These are phyloP conservation scores for Microstroma glucosiphilum DNA, from an alignment of 1,284 basidiomycete species.

Conservation along the genomic window DNA sequence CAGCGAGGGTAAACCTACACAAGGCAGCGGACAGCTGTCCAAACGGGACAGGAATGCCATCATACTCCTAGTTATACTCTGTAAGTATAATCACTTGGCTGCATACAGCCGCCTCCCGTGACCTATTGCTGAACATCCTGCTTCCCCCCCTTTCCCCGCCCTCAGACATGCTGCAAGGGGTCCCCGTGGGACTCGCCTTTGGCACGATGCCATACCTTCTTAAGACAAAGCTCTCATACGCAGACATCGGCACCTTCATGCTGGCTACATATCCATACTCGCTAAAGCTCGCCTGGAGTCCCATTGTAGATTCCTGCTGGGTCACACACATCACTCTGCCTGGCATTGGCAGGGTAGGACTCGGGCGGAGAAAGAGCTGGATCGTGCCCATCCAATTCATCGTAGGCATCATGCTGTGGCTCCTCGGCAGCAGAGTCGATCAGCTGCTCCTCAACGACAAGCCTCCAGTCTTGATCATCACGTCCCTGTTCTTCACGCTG, in stretches of 20 bases:
- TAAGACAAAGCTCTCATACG: conserved; percentile 88
- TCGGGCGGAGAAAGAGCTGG: conserved; percentile 94
- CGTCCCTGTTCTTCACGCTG: conserved; percentile 78
- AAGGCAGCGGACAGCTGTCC: neutral
- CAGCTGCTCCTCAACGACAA: conserved; percentile 73
- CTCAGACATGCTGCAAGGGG: conserved; percentile 81
- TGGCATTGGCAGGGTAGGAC: conserved; percentile 20
- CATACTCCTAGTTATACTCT: conserved; percentile 77
- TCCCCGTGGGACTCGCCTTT: conserved; percentile 70
- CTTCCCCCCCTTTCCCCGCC: neutral
- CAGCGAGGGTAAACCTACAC: neutral
- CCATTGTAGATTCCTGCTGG: conserved; percentile 90
- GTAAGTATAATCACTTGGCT: conserved; percentile 56
- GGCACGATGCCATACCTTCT: conserved; percentile 96
- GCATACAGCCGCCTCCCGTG: conserved; percentile 5
- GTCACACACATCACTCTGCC: conserved; percentile 55
- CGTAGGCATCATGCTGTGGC: conserved; percentile 80
- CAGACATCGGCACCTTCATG: conserved; percentile 89
- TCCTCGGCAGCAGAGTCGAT: conserved; percentile 75
- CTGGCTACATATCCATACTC: conserved; percentile 94
- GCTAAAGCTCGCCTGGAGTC: conserved; percentile 94
- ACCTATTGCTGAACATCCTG: neutral
- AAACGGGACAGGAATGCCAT: conserved; percentile 75
- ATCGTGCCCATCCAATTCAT: conserved; percentile 94
- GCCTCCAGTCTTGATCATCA: conserved; percentile 73